Evolutionary conservation across 2,329 filamentous ascomycete species (phyloP), one percentile per base, ranked within the genome.

Genomic region (Cadophora malorum): DNA sequence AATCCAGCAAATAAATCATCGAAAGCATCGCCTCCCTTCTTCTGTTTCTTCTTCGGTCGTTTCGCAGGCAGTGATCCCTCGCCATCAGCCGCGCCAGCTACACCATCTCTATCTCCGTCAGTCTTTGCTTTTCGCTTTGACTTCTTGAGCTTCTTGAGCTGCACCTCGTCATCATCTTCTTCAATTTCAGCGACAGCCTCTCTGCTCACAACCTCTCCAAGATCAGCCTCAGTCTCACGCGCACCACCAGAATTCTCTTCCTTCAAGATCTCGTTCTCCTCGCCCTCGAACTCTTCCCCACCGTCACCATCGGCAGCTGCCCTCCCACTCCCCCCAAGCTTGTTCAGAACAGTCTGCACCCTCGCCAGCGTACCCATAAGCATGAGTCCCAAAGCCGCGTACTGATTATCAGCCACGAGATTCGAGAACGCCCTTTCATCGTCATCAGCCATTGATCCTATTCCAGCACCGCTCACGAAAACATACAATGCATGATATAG

Each of bases 1-100:
- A 92, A 78, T 10, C 85, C 85, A 63, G 83, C 84, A 75, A 96
- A 96, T 28, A 95, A 79, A 75, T 89, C 88, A 70, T 94, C 91
- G 65, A 95, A 91, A 52, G 87, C 90, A 76, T 94, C 88, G 71
- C 82, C 41, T 45, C 41, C 86, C 66, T 83, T 85, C 74, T 83
- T 85, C 73, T 85, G 88, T 78, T 86, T 88, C 76, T 83, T 86
- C 69, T 67, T 68, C 49, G 45, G 58, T 53, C 53, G 50, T 59
- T 71, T 82, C 80, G 67, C 76, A 53, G 72, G 74, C 70, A 28
- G 28, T 28, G 23, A 3, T 59, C 56, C 59, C 50, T 79, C 78
- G 12, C 64, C 55, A 10, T 59, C 66, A 10, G 70, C 61, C 7
- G 35, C 14, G 4, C 14, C n/a, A 60, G 63, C 47, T 47, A 2